Conservation (phyloP, 768 basidiomycete species). For the Lentinula lateritia region DNA sequence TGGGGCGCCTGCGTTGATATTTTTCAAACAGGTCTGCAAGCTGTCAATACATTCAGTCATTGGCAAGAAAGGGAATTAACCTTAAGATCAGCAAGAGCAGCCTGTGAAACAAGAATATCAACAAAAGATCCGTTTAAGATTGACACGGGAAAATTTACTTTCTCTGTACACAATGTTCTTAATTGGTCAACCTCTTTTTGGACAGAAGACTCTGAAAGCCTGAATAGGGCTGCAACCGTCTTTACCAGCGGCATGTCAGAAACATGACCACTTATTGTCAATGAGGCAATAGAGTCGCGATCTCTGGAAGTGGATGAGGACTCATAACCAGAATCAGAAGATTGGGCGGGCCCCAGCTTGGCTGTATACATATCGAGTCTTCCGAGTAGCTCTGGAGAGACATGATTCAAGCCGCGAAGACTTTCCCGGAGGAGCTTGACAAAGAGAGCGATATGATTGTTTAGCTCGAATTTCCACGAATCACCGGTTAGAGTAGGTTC, state of each 20-base stretch:
- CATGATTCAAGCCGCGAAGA: constrained; percentile 65
- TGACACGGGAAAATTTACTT: constrained; percentile 35
- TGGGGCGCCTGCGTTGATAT: constrained; percentile 75
- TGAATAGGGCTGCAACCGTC: constrained; percentile 68
- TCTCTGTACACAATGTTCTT: constrained; percentile 64
- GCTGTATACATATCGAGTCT: constrained; percentile 81
- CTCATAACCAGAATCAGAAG: constrained; percentile 65
- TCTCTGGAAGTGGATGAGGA: constrained; percentile 54
- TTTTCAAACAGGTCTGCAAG: constrained; percentile 79
- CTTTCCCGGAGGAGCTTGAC: constrained; percentile 82
- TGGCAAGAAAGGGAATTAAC: constrained; percentile 27
- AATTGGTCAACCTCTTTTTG: constrained; percentile 72
- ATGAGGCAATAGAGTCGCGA: constrained; percentile 42
- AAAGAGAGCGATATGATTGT: constrained; percentile 88
- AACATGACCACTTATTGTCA: constrained; percentile 39
- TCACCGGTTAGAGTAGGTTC: constrained; percentile 80
- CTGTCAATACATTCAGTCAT: constrained; percentile 9
- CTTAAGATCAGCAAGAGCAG: constrained; percentile 85
- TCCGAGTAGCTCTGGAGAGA: constrained; percentile 75
- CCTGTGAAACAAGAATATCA: constrained; percentile 35
- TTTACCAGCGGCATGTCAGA: constrained; percentile 74
- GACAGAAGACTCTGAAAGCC: constrained; percentile 59
- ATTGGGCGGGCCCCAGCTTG: constrained; percentile 65
- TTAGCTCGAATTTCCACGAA: constrained; percentile 89
- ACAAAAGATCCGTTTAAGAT: background rate